A percentile compares a stretch with the other conserved stretches of the same genome.
Conservation (phyloP, 345 rosid species). For the Mangifera indica region DNA sequence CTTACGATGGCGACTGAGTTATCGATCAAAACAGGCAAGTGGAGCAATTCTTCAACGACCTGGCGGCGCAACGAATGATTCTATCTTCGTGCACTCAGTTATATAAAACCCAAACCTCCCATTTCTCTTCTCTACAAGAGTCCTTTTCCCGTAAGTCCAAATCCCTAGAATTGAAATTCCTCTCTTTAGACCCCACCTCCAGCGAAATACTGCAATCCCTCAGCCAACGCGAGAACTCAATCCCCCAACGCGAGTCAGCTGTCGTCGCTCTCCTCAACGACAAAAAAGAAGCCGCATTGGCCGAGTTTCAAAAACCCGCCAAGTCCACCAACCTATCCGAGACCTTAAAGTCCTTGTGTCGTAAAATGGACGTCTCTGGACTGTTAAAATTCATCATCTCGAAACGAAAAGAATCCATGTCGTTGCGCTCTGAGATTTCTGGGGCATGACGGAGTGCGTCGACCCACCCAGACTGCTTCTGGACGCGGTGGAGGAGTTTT, state of each 20-base stretch:
- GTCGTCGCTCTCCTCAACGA: conserved; percentile 30
- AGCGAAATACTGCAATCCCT: conserved; percentile 35
- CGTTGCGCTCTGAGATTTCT: conserved; percentile 44
- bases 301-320: conserved; percentile 28
- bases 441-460: conserved; percentile 43
- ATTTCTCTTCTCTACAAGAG: conserved; percentile 41
- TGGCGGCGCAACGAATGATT: conserved; percentile 37
- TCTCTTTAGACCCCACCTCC: conserved; percentile 35
- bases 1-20: conserved; percentile 29
- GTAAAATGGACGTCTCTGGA: conserved; percentile 46
- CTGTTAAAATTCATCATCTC: conserved; percentile 37
- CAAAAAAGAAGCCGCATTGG: conserved; percentile 35
- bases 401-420: conserved; percentile 49
- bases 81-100: conserved; percentile 44
- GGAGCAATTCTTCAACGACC: conserved; percentile 42
- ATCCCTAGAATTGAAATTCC: conserved; percentile 43
- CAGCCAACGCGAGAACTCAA: conserved; percentile 32
- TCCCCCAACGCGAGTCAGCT: conserved; percentile 43
- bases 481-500: conserved; percentile 59
- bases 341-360: conserved; percentile 31
- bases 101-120: conserved; percentile 40
- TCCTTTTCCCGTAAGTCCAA: conserved; percentile 37
- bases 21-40: conserved; percentile 31
- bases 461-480: conserved; percentile 49
- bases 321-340: conserved; percentile 23